Percentiles rank a stretch among this genome's conserved stretches.
Conservation (phyloP, 1,284 basidiomycete genomes). For the Rhodotorula sp. region DNA sequence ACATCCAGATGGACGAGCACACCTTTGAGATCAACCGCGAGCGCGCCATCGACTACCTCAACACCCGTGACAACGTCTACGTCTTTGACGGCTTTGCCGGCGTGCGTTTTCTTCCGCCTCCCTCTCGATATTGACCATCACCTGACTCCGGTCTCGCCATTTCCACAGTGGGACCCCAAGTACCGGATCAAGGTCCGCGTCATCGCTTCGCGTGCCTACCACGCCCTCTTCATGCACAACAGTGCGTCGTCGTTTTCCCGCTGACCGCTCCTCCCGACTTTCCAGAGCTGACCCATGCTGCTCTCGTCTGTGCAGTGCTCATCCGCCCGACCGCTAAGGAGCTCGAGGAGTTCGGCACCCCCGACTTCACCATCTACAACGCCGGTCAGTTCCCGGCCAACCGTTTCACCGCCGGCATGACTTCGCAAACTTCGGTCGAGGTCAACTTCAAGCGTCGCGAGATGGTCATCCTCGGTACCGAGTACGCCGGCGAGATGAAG, state of each 20-base stretch:
- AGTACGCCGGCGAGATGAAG: slow-evolving; percentile 99
- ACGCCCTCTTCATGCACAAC: slow-evolving; percentile 92
- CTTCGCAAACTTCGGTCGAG: slow-evolving; percentile 96
- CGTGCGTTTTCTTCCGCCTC: slow-evolving; percentile 17
- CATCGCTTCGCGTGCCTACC: slow-evolving; percentile 97
- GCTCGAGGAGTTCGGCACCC: slow-evolving; percentile 92
- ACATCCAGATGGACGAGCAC: slow-evolving; percentile 71
- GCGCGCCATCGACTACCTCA: slow-evolving; percentile 98
- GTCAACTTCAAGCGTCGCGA: slow-evolving; percentile 99
- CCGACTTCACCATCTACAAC: slow-evolving; percentile 99
- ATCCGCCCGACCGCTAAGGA: slow-evolving; percentile 96
- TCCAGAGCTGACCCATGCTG: slow-evolving; percentile 22
- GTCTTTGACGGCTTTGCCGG: slow-evolving; percentile 67
- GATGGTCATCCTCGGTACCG: slow-evolving; percentile 99
- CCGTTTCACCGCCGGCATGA: slow-evolving; percentile 99
- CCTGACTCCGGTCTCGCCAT: background rate
- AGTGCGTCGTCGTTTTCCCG: slow-evolving; percentile 55
- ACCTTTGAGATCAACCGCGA: slow-evolving; percentile 99
- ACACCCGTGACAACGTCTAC: slow-evolving; percentile 98
- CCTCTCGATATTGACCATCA: background rate
- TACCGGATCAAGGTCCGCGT: slow-evolving; percentile 99
- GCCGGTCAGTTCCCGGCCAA: slow-evolving; percentile 99
- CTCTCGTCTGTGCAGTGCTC: slow-evolving; percentile 66
- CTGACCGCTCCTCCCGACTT: slow-evolving; percentile 15
- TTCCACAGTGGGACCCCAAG: slow-evolving; percentile 78